Base-by-base conservation (phyloP, 2,329 filamentous ascomycete genomes). In the Xylariaceae sp. region DNA sequence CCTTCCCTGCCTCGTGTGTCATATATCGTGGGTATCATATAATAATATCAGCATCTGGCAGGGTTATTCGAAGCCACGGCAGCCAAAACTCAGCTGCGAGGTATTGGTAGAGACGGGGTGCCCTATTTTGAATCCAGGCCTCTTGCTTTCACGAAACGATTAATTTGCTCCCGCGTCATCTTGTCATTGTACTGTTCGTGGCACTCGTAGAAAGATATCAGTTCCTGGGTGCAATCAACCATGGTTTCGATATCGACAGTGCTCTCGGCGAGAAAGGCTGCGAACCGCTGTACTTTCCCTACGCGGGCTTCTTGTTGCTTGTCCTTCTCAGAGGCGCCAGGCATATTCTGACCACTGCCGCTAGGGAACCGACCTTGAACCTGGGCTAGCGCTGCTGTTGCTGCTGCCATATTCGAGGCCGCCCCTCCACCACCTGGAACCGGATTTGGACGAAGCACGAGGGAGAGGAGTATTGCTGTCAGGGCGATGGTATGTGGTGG, bases 401-500 rank as follows among this genome's bases (percentile, higher is more conserved):
- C 74, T 3, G 72, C 68, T 4, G 70, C 72, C n/a, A 77, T 64
- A 29, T 67, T 71, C 3, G 67, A 63, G 2, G 67, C 63, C 0
- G 65, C 55, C 18, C 48, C 49, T 9, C 52, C 54, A 24, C 48
- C 49, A 9, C 52, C 54, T 24, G 55, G 47, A 7, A 52, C 40
- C 34, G 49, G 50, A 29, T 60, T 61, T 2, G 87, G 87, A 40
- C 87, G 81, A 29, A 95, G 77, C 4, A 93, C 85, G n/a, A 95
- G 76, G 1, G 88, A 83, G 6, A 95, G 73, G 43, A 95, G 79
- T 45, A 95, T 85, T 6, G 89, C 86, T 26, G 89, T 90, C 31
- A 95, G 78, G n/a, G 89, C 89, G 42, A 95, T 83, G 37, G 88
- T 76, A 56, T 95, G 89, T n/a, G 90, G 90, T 11, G 89, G 76